Evolutionary conservation across 176 grass and related monocot genomes (phyloP).

Genomic region (Alopecurus myosuroides): DNA sequence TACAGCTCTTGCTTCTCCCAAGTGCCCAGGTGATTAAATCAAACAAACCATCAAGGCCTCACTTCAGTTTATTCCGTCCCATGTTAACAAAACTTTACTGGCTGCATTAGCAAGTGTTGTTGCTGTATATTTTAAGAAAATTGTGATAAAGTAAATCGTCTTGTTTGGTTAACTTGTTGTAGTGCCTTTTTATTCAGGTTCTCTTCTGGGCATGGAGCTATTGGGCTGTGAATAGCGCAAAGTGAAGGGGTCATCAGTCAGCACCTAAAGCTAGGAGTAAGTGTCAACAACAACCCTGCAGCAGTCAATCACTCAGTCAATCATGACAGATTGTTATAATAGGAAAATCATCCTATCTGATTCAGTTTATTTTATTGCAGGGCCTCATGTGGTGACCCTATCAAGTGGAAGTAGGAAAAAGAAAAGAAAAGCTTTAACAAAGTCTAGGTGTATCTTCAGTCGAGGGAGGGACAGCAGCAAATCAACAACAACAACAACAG

Average conservation of each 20-base stretch:
- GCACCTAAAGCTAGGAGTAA: constrained; percentile 41
- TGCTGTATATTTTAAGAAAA: neutral
- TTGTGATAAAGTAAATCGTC: neutral
- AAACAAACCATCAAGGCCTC: neutral
- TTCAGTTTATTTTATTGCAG: constrained; percentile 15
- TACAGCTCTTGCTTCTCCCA: constrained; percentile 79
- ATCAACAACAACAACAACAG: constrained; percentile 21
- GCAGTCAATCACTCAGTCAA: neutral
- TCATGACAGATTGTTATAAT: constrained; percentile 20
- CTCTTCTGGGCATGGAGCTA: constrained; percentile 63
- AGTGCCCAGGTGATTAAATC: constrained; percentile 61
- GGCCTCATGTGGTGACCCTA: constrained; percentile 37
- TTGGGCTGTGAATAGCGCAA: constrained; percentile 72
- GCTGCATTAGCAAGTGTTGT: neutral
- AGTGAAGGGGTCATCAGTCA: neutral
- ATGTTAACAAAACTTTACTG: neutral
- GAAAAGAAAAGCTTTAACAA: constrained; percentile 30
- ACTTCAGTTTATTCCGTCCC: neutral
- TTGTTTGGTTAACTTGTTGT: neutral
- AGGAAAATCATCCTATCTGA: constrained; percentile 19
- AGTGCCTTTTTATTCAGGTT: constrained; percentile 36
- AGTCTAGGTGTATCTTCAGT: constrained; percentile 33
- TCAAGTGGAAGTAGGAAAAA: constrained; percentile 27
- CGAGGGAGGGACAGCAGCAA: constrained; percentile 11
- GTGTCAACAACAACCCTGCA: constrained; percentile 17